phyloP scores from a whole-genome alignment of 2,329 filamentous ascomycete species.

The Sporothrix euskadiensis region DNA sequence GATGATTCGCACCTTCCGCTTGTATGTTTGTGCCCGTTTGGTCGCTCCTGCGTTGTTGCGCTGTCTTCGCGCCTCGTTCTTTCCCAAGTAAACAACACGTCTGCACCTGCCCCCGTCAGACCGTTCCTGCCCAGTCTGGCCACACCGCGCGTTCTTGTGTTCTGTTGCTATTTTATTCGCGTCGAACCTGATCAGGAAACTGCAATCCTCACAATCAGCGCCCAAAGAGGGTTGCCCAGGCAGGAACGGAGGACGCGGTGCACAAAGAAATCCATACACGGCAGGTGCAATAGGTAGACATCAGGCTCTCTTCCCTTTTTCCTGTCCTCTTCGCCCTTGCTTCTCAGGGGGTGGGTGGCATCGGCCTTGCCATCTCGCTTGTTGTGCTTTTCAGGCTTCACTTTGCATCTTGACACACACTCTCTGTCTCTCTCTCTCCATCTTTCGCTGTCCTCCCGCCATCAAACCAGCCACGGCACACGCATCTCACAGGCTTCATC shows the following conservation, averaged over 20 bases:
- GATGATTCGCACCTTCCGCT: not conserved
- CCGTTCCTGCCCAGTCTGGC: conserved; percentile 1
- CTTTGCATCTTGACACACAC: not conserved
- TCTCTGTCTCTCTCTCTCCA: not conserved
- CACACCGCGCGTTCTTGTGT: not conserved
- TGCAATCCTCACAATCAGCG: conserved; percentile 1
- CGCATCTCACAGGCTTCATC: conserved; percentile 22
- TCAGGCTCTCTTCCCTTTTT: conserved; percentile 15
- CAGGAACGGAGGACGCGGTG: not conserved
- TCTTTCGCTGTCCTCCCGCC: not conserved
- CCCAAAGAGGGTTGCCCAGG: conserved; percentile 13
- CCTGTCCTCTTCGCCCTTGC: not conserved
- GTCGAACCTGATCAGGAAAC: conserved; percentile 1
- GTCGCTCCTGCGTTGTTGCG: not conserved
- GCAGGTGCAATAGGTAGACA: conserved; percentile 20
- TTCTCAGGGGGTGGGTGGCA: not conserved
- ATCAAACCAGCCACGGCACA: not conserved
- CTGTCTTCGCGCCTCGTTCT: not conserved
- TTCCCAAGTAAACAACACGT: conserved; percentile 2
- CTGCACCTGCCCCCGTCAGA: not conserved
- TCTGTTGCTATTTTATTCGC: not conserved
- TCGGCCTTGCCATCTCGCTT: not conserved
- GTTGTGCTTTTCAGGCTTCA: not conserved
- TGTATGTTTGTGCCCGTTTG: not conserved
- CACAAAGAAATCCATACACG: not conserved